Conservation (phyloP, 208 protist genomes). For the Acanthamoeba castellanii region DNA sequence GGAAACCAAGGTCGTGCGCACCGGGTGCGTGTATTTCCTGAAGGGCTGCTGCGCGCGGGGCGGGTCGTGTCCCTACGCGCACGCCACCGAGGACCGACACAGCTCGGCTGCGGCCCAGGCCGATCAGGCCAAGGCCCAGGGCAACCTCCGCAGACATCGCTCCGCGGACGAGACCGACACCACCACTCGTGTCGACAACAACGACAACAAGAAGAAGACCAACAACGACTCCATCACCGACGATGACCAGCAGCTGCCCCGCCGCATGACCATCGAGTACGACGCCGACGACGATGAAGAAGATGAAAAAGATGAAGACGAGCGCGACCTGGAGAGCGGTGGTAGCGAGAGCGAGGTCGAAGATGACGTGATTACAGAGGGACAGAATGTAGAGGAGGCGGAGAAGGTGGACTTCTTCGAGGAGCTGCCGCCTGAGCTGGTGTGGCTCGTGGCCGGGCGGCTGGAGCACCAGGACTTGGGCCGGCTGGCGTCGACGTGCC, state of each 20-base stretch:
- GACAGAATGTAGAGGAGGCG: not conserved
- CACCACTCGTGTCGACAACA: too few relatives aligned
- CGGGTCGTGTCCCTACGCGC: not conserved
- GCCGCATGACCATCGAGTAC: not conserved
- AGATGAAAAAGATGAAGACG: not conserved
- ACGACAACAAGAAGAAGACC: not conserved
- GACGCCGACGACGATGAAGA: not conserved
- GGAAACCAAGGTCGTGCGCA: not conserved
- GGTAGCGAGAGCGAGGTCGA: not conserved
- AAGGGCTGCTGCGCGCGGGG: not conserved
- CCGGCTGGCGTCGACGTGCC: not conserved
- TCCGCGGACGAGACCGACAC: too few relatives aligned
- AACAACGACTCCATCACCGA: not conserved
- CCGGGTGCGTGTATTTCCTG: not conserved
- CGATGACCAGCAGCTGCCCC: not conserved
- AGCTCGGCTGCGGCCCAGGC: not conserved
- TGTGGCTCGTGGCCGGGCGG: not conserved
- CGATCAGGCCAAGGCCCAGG: slow-evolving; percentile 1
- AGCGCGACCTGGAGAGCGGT: not conserved
- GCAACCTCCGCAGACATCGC: not conserved
- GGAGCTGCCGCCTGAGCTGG: not conserved
- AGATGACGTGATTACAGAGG: not conserved
- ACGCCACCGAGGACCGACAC: not conserved
- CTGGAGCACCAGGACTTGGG: not conserved
- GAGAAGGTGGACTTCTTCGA: not conserved